These are phyloP conservation scores for Pezicula carpinea DNA, from an alignment of 2,329 filamentous ascomycete species.

Conservation along the genomic window DNA sequence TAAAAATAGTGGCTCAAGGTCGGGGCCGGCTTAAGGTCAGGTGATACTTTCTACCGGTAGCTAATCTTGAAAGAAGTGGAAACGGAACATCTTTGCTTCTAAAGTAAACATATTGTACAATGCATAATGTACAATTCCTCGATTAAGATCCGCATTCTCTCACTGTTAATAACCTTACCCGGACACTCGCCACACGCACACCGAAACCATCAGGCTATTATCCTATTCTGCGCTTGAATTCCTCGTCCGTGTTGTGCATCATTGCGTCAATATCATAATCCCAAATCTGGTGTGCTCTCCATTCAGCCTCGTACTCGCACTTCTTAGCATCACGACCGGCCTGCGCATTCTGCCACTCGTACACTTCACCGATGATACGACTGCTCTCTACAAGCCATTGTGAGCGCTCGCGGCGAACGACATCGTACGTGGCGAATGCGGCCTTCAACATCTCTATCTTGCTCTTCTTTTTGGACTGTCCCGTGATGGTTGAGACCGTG, in stretches of 20 bases:
- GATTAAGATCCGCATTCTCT: no score
- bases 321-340: constrained; percentile 18
- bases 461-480: constrained; percentile 12
- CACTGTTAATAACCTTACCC: no score
- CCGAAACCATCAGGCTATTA: no score
- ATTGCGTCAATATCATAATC: constrained; percentile 8
- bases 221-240: no score
- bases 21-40: no score
- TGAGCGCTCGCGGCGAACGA: constrained; percentile 30
- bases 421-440: constrained; percentile 33
- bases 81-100: no score
- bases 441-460: constrained; percentile 18
- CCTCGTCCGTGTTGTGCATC: constrained; percentile 2
- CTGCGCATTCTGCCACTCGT: constrained; percentile 28
- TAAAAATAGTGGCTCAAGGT: no score
- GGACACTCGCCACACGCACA: no score
- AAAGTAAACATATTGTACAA: no score
- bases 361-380: constrained; percentile 27
- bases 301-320: constrained; percentile 21
- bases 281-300: constrained; percentile 9
- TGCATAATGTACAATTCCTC: no score
- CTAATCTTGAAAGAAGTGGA: no score
- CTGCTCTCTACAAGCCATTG: constrained; percentile 34
- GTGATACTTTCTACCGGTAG: no score
- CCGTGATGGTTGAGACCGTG: constrained; percentile 29